phyloP scores from a whole-genome alignment of 805 yeast species.

The Ogataea paradorogensis region DNA sequence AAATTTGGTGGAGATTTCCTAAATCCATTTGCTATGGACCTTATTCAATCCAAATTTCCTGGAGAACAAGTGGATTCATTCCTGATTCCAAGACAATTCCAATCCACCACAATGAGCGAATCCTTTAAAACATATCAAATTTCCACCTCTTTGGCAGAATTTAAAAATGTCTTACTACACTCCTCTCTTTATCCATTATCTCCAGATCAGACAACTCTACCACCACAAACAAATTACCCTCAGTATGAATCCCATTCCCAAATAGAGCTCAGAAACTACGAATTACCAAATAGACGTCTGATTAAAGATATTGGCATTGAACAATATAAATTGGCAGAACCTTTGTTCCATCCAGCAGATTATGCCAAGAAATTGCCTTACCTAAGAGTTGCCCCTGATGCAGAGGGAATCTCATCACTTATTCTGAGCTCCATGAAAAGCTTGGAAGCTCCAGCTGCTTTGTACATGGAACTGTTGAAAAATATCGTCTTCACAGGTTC shows the following conservation, averaged over 20 bases:
- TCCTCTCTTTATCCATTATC: slow-evolving; percentile 30
- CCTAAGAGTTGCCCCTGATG: slow-evolving; percentile 45
- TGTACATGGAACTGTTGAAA: slow-evolving; percentile 39
- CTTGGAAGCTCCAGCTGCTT: slow-evolving; percentile 42
- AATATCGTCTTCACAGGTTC: slow-evolving; percentile 63
- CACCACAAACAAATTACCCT: slow-evolving; percentile 35
- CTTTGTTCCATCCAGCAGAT: slow-evolving; percentile 63
- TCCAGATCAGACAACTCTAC: slow-evolving; percentile 25
- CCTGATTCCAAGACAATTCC: slow-evolving; percentile 34
- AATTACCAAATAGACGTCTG: slow-evolving; percentile 55
- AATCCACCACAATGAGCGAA: slow-evolving; percentile 29
- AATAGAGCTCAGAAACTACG: slow-evolving; percentile 45
- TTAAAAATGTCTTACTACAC: slow-evolving; percentile 38
- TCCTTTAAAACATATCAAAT: slow-evolving; percentile 42
- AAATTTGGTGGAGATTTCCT: slow-evolving; percentile 84
- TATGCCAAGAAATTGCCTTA: slow-evolving; percentile 40
- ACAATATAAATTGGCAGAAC: slow-evolving; percentile 57
- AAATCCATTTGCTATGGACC: slow-evolving; percentile 58
- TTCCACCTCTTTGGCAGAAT: slow-evolving; percentile 43
- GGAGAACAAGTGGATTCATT: slow-evolving; percentile 29
- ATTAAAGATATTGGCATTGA: slow-evolving; percentile 48
- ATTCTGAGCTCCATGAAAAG: slow-evolving; percentile 44
- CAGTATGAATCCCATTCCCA: slow-evolving; percentile 35
- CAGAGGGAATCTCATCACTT: slow-evolving; percentile 48
- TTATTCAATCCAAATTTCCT: slow-evolving; percentile 37